Base-by-base conservation (phyloP, 805 yeast species). In the Yamadazyma philogaea region DNA sequence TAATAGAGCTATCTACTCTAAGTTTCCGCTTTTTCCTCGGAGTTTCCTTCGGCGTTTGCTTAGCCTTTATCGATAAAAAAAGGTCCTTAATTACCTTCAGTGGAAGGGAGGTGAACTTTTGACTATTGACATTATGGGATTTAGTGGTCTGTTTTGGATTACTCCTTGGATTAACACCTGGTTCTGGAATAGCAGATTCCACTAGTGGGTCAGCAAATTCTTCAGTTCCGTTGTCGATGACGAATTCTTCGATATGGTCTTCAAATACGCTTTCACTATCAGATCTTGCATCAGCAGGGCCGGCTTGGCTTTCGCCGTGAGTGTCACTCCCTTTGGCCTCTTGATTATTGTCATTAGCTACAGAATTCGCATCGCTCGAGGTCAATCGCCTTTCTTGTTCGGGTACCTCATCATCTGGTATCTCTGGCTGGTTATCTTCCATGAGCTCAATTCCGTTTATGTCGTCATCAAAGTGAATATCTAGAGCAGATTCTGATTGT, bases 31-130 rank as follows among this genome's bases (percentile, higher is more conserved):
- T 24, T 17, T 22, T 33, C 17, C 18, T 41, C 11, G 39, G 40
- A 7, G 33, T 6, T 39, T 26, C 30, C 19, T n/a, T 24, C 2
- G 17, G 8, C 11, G 6, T n/a, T 17, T 22, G 11, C 11, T n/a
- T 19, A 16, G 21, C 15, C 10, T 40, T 42, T 15, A 44, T 22
- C 2, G 41, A 30, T 18, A 49, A 48, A 6, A 57, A 53, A 14
- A 59, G 28, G 21, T 49, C 45, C 39, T 46, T 51, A n/a, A 59
- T 48, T 39, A 52, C 42, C 19, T 34, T 45, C 6, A 48, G 16
- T 0, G 60, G 54, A 19, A 47, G 24, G 5, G 21, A 30, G 6
- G 30, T 11, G 22, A 14, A 14, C 7, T 17, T 12, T 8, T 28
- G 16, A 19, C 20, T 18, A 7, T 4, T 8, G 4, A 24, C 16